Base-by-base conservation (phyloP, 2,329 filamentous ascomycete genomes). In the Ceratocystis smalleyi region DNA sequence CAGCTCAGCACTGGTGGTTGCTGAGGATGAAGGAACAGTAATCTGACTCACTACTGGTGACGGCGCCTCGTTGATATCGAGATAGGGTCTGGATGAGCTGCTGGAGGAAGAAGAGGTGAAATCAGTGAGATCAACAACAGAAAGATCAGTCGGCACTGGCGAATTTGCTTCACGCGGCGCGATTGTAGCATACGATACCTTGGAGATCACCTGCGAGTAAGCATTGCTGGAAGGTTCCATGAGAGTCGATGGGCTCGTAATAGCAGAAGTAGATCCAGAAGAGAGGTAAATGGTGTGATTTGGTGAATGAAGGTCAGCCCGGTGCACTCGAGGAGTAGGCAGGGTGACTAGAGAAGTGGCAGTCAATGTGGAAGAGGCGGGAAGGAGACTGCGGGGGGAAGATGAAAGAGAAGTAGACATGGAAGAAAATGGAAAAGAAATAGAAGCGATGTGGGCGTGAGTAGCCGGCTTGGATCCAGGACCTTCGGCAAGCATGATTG, bases 101-200 rank as follows among this genome's bases (percentile, higher is more conserved):
- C 57, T 54, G 17, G 47, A 27, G 17, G 59, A 24, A 8, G 54
- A 32, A 7, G 43, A 30, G n/a, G 45, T 61, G 35, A 43, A 51
- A 30, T 66, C 65, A 43, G 54, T 10, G 40, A 66, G 30, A 59
- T 66, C 65, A 27, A 66, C 61, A 57, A 66, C 49, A 49, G 61
- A 62, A n/a, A 66, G 47, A 32, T 61, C 45, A 49, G 57, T 64
- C 27, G 43, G 27, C 12, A 19, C 24, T 17, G 59, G 43, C 7
- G 17, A 19, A 32, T 61, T 32, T 32, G 59, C 19, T 17, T 49
- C 59, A 19, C 59, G 59, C n/a, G 61, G 61, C 22, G 12, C 22
- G 32, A 49, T 49, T 27, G 30, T 47, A 27, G 59, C 59, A 49
- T 61, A 61, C 59, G 59, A 30, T 47, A 49, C 59, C 59, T 61